Evolutionary conservation across 2,329 filamentous ascomycete genomes (phyloP), one percentile per base, ranked within the genome.

Genomic region (Colletotrichum viniferum): DNA sequence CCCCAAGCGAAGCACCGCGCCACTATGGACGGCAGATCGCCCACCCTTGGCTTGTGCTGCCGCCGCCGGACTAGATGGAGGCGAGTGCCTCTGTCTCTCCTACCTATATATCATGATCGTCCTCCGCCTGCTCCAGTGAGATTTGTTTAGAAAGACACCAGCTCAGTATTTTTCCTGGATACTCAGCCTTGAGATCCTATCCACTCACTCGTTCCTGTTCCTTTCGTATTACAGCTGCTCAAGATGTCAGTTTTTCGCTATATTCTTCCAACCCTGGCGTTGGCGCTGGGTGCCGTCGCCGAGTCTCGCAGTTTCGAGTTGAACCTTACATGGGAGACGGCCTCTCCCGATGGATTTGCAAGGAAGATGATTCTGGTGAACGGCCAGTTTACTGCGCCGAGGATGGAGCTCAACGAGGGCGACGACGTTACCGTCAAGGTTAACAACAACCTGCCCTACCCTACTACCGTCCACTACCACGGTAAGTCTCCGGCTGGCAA

Each of bases 341-440:
- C 83, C 36, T 82, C 84, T 0, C 87, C 87, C 0, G 85, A 88
- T 81, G 90, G 90, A 28, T 83, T 85, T 71, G 73, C 81, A 1
- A 82, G 86, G 14, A 77, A 86, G 55, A 86, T 88, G 82, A 78
- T 88, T 76, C 83, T 93, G 56, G 82, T 92, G 79, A 93, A 94
- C 77, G 89, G 88, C 13, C 86, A 91, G 78, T 91, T 90, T 64
- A 92, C 93, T 1, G 93, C 92, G 0, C 93, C 93, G 0, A 83
- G 86, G 3, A 86, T 94, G 10, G 86, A 89, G 63, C 85, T 89
- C 10, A 82, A 87, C 60, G 86, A 91, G 80, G 90, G 88, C 21
- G 89, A 91, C 69, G 80, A 82, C 26, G 84, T 89, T 4, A 79
- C 84, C n/a, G 81, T 89, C 7, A 78, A 80, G 5, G 86, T 90